Percentiles rank a stretch among this genome's conserved stretches.
phyloP scores from a whole-genome alignment of 129 eudicot genomes.

The Cynara cardunculus region DNA sequence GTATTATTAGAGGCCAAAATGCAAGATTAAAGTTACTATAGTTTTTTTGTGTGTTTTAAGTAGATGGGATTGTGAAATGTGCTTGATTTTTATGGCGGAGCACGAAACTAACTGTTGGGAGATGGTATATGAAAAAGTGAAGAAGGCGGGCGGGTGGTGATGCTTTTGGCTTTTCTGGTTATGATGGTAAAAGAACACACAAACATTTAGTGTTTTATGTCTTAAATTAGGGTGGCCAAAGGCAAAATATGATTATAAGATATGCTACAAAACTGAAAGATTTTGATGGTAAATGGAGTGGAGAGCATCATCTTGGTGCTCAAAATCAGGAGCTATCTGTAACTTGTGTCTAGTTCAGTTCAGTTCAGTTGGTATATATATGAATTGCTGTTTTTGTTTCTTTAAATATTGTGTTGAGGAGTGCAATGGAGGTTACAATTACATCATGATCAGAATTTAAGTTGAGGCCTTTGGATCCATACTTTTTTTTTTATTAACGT shows the following conservation, averaged over 20 bases:
- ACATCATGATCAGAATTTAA: too few relatives aligned
- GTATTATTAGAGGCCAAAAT: not conserved
- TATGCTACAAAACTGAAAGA: slow-evolving; percentile 5
- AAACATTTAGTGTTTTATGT: not conserved
- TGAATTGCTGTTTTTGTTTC: slow-evolving; percentile 20
- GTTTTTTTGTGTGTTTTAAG: not conserved
- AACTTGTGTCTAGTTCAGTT: slow-evolving; percentile 18
- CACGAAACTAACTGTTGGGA: slow-evolving; percentile 43
- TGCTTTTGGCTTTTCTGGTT: not conserved
- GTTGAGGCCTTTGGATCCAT: too few relatives aligned
- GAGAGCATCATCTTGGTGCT: slow-evolving; percentile 32
- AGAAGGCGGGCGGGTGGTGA: slow-evolving; percentile 16
- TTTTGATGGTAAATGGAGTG: slow-evolving; percentile 30
- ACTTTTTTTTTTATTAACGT: too few relatives aligned
- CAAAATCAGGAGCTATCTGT: slow-evolving; percentile 21
- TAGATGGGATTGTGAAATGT: slow-evolving; percentile 25
- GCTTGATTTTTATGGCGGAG: slow-evolving; percentile 43
- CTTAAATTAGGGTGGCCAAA: not conserved
- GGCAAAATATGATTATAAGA: slow-evolving; percentile 4
- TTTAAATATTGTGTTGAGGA: too few relatives aligned
- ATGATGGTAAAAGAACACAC: slow-evolving; percentile 15
- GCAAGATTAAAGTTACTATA: not conserved
- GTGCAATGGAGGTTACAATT: too few relatives aligned
- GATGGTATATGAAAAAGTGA: slow-evolving; percentile 32
- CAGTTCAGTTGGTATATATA: slow-evolving; percentile 24